These are phyloP conservation scores for Trichoderma semiorbis DNA, from an alignment of 2,329 filamentous ascomycete species.

Conservation along the genomic window DNA sequence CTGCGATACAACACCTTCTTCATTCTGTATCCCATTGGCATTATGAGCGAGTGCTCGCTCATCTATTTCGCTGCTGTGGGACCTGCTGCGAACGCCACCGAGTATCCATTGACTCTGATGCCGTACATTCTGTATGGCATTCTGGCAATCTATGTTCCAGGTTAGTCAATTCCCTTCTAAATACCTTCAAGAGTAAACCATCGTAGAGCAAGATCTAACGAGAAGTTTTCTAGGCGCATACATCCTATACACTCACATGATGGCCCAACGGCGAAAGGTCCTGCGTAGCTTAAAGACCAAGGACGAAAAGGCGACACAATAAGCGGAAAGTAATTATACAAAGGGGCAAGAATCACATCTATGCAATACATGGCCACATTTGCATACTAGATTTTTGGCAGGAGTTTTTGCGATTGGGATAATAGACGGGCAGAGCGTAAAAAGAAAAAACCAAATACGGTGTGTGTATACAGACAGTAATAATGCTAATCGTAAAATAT, in stretches of 20 bases:
- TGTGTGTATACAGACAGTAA: slow-evolving; percentile 3
- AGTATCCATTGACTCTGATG: slow-evolving; percentile 46
- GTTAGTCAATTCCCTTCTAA: slow-evolving; percentile 44
- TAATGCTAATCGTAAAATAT: slow-evolving; percentile 12
- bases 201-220: neutral
- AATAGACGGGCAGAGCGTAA: neutral
- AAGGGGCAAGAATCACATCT: neutral
- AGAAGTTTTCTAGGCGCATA: slow-evolving; percentile 56
- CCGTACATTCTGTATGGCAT: slow-evolving; percentile 61
- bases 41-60: slow-evolving; percentile 79
- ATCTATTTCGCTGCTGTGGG: slow-evolving; percentile 63
- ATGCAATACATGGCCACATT: neutral
- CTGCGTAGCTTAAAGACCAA: slow-evolving; percentile 58
- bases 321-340: slow-evolving; percentile 7
- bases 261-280: slow-evolving; percentile 80
- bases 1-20: slow-evolving; percentile 91
- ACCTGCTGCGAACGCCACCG: slow-evolving; percentile 44
- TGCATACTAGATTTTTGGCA: neutral
- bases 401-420: neutral
- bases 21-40: slow-evolving; percentile 87
- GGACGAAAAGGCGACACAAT: slow-evolving; percentile 42
- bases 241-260: slow-evolving; percentile 91
- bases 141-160: slow-evolving; percentile 74
- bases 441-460: neutral
- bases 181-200: neutral